These are phyloP conservation scores for Lasiosphaeria hispida DNA, from an alignment of 495 filamentous ascomycete genomes.

Conservation along the genomic window DNA sequence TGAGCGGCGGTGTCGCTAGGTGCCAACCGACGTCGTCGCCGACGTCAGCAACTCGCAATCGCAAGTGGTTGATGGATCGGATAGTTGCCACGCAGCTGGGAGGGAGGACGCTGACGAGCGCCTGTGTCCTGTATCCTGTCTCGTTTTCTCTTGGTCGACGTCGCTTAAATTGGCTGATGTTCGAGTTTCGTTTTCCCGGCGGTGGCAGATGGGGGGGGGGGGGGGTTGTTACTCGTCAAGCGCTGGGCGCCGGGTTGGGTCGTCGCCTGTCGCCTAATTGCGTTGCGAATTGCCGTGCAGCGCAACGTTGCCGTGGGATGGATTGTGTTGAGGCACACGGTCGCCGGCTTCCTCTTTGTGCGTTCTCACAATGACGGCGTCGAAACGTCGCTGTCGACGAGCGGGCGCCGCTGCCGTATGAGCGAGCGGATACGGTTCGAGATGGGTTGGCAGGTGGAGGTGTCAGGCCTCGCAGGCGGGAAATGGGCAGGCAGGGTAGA, in stretches of 20 bases:
- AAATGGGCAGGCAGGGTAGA: conserved; percentile 12
- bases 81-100: conserved; percentile 7
- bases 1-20: conserved; percentile 1
- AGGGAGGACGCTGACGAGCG: background rate
- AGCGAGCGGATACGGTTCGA: conserved; percentile 18
- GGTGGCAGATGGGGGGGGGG: background rate
- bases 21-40: conserved; percentile 10
- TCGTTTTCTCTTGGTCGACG: background rate
- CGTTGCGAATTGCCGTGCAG: conserved; percentile 24
- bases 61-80: background rate
- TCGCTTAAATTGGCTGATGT: conserved; percentile 13
- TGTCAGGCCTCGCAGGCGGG: conserved; percentile 11
- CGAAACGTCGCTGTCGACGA: conserved; percentile 13
- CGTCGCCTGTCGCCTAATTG: conserved; percentile 25
- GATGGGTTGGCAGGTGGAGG: conserved; percentile 18
- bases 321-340: background rate
- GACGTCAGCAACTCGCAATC: conserved; percentile 16
- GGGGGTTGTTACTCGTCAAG: background rate
- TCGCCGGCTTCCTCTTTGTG: background rate
- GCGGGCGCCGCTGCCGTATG: conserved; percentile 13
- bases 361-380: too few species aligned
- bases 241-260: conserved; percentile 10
- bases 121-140: background rate
- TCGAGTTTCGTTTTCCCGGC: conserved; percentile 8
- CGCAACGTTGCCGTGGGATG: conserved; percentile 20